Evolutionary conservation across 2,329 filamentous ascomycete genomes (phyloP).

Genomic region (Kalmusia sp.): DNA sequence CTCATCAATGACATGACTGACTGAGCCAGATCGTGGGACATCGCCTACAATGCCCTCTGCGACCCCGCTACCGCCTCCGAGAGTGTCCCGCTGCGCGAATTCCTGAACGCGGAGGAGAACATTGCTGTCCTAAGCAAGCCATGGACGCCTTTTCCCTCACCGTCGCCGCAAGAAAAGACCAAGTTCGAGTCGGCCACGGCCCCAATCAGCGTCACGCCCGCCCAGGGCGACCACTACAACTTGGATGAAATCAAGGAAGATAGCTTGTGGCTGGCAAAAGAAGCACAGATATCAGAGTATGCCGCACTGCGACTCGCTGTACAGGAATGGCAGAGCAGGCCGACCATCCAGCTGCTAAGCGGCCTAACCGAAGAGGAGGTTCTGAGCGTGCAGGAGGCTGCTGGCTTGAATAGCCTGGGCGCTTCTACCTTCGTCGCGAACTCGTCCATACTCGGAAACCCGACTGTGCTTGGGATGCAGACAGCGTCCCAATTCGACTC

Average conservation of each 20-base stretch:
- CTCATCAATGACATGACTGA: constrained; percentile 9
- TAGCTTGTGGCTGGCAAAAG: constrained; percentile 82
- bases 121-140: constrained; percentile 72
- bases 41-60: constrained; percentile 62
- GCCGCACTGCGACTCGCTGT: constrained; percentile 81
- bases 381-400: constrained; percentile 76
- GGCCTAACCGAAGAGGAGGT: constrained; percentile 80
- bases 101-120: constrained; percentile 75
- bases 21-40: constrained; percentile 67
- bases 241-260: constrained; percentile 84
- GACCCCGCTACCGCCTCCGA: constrained; percentile 53
- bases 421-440: constrained; percentile 55
- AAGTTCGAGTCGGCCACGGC: constrained; percentile 85
- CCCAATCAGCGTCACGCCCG: constrained; percentile 81
- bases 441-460: constrained; percentile 51
- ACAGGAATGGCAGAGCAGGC: constrained; percentile 82
- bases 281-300: constrained; percentile 79
- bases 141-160: constrained; percentile 69
- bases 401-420: constrained; percentile 69
- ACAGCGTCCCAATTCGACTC: constrained; percentile 64
- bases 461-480: constrained; percentile 21
- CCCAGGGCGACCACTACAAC: constrained; percentile 71
- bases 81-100: constrained; percentile 61
- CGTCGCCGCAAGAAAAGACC: constrained; percentile 69
- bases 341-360: constrained; percentile 73